A percentile compares a stretch with the other conserved stretches of the same genome.
These are phyloP conservation scores for Botrytis hyacinthi DNA, from an alignment of 2,329 filamentous ascomycete species.

Conservation along the genomic window DNA sequence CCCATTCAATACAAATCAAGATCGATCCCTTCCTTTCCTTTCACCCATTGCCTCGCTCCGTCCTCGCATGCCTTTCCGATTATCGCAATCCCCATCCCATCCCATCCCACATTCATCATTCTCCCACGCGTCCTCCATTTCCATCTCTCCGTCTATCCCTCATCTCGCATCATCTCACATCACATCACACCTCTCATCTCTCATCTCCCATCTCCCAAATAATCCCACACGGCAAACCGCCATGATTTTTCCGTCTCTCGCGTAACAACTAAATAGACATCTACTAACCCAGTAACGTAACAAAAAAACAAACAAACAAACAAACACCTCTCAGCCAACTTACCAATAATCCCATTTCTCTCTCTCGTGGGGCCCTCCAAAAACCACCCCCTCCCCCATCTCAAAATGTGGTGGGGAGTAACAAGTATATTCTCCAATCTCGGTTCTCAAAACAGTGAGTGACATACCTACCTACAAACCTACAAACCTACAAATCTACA, in stretches of 20 bases:
- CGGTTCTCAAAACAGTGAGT: not conserved
- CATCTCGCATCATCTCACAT: not conserved
- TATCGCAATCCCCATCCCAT: not conserved
- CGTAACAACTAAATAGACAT: not conserved
- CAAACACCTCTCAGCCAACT: no score
- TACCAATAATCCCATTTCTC: not conserved
- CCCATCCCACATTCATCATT: not conserved
- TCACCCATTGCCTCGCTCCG: not conserved
- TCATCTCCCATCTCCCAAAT: not conserved
- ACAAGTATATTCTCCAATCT: not conserved
- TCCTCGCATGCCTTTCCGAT: not conserved
- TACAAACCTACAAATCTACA: no score
- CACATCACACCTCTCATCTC: no score
- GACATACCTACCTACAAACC: not conserved
- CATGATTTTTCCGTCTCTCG: not conserved
- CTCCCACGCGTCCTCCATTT: not conserved
- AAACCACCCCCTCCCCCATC: no score
- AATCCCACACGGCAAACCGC: not conserved
- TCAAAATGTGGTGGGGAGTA: not conserved
- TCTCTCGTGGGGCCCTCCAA: not conserved
- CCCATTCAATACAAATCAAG: not conserved
- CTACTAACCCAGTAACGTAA: not conserved
- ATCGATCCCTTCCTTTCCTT: not conserved
- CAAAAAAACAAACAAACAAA: no score
- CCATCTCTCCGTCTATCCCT: not conserved